Base-by-base conservation (phyloP, 257 asterid species). In the Solanum stenotomum region DNA sequence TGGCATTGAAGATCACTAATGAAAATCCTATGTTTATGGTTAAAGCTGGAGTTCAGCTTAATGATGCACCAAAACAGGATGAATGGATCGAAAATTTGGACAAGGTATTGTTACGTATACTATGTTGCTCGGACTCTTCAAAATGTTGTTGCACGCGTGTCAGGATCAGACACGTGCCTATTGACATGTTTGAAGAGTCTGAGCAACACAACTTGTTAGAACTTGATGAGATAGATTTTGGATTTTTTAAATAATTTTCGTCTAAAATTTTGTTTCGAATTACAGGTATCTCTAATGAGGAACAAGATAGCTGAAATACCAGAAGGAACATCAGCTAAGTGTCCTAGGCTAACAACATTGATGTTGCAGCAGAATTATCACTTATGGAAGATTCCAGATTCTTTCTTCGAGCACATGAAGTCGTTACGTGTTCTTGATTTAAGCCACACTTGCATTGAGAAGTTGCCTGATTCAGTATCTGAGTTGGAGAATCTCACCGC, bases 41-140 rank as follows among this genome's bases (percentile, higher is more conserved):
- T 29, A 88, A 88, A 88, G 86, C 92, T 84, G 93, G 93, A 46
- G 29, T 84, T 33, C 84, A 87, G 25, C 44, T 91, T 10, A 27
- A 13, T 25, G 83, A 82, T 49, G 70, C 70, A 82, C 86, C 70
- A 56, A 67, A 40, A 37, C 68, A 87, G 83, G 75, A 83, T 20
- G 89, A 89, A 52, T 89, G 93, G 91, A 20, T 37, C 44, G 85
- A 89, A 49, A 90, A 70, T 87, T 42, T 91, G 79, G 90, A 89
- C 33, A 89, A 82, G 86, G 86, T 82, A 82, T 49, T 44, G 85
- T 79, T 2, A 70, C 5, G 3, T 56, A 56, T 56, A 56, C 12
- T 70, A 15, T 7, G 38, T 70, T 70, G 76, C 76, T 70, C 23
- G n/a, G 0, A 70, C 6, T 29, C 38, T 70, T 70, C 76, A 70